phyloP scores from a whole-genome alignment of 768 basidiomycete species.

The Cystobasidium tubakii region DNA sequence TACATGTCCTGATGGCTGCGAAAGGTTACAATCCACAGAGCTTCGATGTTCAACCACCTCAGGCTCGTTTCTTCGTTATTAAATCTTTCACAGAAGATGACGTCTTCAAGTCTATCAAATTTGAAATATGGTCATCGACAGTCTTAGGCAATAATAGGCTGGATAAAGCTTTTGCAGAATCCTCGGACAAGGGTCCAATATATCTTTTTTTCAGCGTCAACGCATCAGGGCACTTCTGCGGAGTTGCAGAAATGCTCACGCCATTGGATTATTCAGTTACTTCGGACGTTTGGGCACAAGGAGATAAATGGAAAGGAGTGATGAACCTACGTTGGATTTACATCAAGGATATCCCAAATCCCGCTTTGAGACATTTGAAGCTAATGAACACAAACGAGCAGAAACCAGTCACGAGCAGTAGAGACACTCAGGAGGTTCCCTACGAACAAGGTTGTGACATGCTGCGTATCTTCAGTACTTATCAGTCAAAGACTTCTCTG shows the following conservation, averaged over 20 bases:
- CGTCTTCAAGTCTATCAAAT: conserved; percentile 81
- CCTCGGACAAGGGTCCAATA: conserved; percentile 81
- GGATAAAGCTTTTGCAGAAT: conserved; percentile 95
- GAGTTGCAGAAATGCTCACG: conserved; percentile 96
- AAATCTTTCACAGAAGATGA: conserved; percentile 99
- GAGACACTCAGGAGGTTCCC: conserved; percentile 93
- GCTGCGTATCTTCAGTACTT: conserved; percentile 87
- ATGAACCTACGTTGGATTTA: conserved; percentile 98
- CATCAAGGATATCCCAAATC: conserved; percentile 73
- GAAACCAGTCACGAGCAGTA: conserved; percentile 95
- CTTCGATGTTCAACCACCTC: conserved; percentile 68
- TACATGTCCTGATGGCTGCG: conserved; percentile 71
- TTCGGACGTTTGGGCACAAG: conserved; percentile 93
- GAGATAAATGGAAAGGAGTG: conserved; percentile 97
- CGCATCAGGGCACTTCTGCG: conserved; percentile 80
- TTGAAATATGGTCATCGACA: conserved; percentile 46
- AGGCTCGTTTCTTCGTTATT: conserved; percentile 95
- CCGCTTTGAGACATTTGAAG: conserved; percentile 79
- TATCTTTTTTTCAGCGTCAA: conserved; percentile 99
- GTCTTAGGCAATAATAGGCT: conserved; percentile 84
- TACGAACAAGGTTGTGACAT: conserved; percentile 96
- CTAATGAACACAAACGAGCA: conserved; percentile 95
- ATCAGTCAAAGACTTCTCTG: conserved; percentile 69
- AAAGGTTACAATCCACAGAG: conserved; percentile 86
- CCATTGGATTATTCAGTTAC: conserved; percentile 90